These are phyloP conservation scores for Zizania latifolia DNA, from an alignment of 176 grass and related monocot genomes.

Conservation along the genomic window DNA sequence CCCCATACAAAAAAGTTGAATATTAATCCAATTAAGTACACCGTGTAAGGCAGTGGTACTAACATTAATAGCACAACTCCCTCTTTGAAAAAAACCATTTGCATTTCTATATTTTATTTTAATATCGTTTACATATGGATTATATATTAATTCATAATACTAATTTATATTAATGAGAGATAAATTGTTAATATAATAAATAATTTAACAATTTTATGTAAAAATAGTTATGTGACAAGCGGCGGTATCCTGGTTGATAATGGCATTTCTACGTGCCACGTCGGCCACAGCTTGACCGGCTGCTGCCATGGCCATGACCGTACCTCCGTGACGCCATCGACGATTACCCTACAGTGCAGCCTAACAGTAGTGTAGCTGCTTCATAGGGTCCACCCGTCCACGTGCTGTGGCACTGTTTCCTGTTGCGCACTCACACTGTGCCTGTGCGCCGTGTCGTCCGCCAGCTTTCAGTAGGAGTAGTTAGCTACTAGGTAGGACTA, in stretches of 20 bases:
- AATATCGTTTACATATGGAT: no score
- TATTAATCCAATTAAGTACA: no score
- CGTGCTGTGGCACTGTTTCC: slow-evolving; percentile 18
- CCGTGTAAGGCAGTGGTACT: no score
- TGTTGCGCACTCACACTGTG: background rate
- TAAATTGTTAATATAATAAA: no score
- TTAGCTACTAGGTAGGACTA: background rate
- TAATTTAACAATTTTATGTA: no score
- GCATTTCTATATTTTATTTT: no score
- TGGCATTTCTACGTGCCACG: background rate
- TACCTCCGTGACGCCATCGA: background rate
- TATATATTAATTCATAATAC: no score
- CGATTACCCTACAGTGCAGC: background rate
- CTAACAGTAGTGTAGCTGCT: background rate
- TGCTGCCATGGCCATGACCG: background rate
- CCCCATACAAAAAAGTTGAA: no score
- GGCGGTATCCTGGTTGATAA: background rate
- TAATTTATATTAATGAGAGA: no score
- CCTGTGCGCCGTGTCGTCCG: background rate
- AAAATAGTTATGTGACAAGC: no score
- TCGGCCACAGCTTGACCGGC: background rate
- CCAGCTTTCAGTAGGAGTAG: slow-evolving; percentile 2
- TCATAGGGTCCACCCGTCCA: background rate
- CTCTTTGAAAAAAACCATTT: no score
- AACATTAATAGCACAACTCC: no score